These are phyloP conservation scores for Cryptococcus sp. DNA, from an alignment of 1,284 basidiomycete genomes.

Conservation along the genomic window DNA sequence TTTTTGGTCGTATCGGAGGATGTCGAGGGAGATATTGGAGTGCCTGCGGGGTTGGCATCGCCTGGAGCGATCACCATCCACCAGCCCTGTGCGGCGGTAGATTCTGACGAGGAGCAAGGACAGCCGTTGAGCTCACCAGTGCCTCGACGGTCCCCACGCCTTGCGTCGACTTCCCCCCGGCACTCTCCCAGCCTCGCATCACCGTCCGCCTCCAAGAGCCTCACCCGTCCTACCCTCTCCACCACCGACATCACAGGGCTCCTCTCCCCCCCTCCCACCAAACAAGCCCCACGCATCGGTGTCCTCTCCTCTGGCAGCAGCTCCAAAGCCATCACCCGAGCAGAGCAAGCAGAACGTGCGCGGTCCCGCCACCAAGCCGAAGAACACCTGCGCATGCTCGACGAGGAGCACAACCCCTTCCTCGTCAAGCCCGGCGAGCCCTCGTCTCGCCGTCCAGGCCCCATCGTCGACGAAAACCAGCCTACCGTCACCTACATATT, in stretches of 20 bases:
- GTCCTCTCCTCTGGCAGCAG: neutral
- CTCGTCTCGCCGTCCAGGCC: constrained; percentile 9
- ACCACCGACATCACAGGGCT: constrained; percentile 8
- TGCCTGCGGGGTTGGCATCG: constrained; percentile 14
- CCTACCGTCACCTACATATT: constrained; percentile 46
- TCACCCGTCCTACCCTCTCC: neutral
- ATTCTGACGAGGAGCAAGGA: constrained; percentile 6
- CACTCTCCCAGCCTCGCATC: constrained; percentile 3
- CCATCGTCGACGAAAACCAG: constrained; percentile 25
- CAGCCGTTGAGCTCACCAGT: neutral
- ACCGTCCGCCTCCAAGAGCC: neutral
- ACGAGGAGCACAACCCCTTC: constrained; percentile 42
- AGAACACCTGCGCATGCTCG: constrained; percentile 19
- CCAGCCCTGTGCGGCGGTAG: constrained; percentile 6
- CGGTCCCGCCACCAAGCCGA: constrained; percentile 1
- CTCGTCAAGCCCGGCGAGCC: constrained; percentile 35
- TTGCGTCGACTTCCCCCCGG: neutral
- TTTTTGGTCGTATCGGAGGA: constrained; percentile 17
- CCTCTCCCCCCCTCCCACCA: constrained; percentile 20
- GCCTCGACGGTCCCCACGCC: too few species aligned
- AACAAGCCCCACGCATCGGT: constrained; percentile 16
- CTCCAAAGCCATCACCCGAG: constrained; percentile 4
- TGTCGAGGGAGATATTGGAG: constrained; percentile 1
- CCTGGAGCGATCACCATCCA: constrained; percentile 17
- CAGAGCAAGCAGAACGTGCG: constrained; percentile 7